Conservation (phyloP, 331 rosid genomes). For the Malus hybrid region DNA sequence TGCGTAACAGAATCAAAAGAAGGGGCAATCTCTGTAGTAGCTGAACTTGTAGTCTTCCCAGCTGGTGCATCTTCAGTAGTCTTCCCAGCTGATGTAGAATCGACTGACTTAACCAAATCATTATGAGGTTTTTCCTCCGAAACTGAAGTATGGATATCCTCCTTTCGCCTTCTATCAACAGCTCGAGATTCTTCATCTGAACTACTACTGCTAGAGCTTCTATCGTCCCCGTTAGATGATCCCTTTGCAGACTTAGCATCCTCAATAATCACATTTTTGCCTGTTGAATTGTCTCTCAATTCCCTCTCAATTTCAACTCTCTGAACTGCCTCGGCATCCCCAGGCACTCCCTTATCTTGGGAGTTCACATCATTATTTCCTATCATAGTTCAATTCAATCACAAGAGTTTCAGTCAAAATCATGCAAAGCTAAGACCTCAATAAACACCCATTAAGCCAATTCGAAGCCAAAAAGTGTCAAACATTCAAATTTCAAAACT, state of each 20-base stretch:
- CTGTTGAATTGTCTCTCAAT: constrained; percentile 29
- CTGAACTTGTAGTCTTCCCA: neutral
- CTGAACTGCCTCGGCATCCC: constrained; percentile 23
- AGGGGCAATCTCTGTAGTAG: neutral
- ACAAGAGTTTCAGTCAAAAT: constrained; percentile 8
- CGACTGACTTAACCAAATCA: neutral
- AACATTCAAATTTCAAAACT: neutral
- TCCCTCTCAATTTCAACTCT: constrained; percentile 22
- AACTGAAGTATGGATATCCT: constrained; percentile 19
- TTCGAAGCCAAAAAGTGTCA: constrained; percentile 2
- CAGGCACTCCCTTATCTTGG: constrained; percentile 25
- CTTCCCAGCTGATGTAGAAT: too few relatives aligned
- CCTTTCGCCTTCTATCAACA: constrained; percentile 21
- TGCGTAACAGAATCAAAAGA: neutral
- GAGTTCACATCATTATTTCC: constrained; percentile 38
- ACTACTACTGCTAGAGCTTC: constrained; percentile 20
- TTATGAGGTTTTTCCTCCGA: constrained; percentile 13
- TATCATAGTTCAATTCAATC: constrained; percentile 28
- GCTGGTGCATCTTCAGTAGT: neutral
- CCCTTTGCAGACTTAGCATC: constrained; percentile 23
- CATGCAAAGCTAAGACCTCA: constrained; percentile 13
- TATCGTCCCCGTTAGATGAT: constrained; percentile 14
- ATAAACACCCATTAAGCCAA: constrained; percentile 12
- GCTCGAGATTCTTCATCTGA: constrained; percentile 39
- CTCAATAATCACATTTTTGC: constrained; percentile 20